Evolutionary conservation across 2,329 filamentous ascomycete genomes (phyloP).

Genomic region (Penicillium sp.): DNA sequence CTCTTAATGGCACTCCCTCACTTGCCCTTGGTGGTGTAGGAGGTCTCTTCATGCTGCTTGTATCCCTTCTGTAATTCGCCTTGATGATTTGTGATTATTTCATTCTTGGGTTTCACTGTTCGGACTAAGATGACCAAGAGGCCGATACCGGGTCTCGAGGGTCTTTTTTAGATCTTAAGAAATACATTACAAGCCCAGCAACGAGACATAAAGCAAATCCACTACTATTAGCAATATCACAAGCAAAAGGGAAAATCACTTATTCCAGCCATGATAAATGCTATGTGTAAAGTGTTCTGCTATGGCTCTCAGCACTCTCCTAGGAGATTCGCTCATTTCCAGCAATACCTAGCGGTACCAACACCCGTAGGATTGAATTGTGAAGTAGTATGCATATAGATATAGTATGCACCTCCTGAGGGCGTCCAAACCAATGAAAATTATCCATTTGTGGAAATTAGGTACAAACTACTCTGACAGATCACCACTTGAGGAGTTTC

Average conservation of each 20-base stretch:
- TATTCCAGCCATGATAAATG: background rate
- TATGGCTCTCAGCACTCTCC: background rate
- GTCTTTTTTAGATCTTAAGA: background rate
- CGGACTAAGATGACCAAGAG: background rate
- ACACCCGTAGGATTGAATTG: background rate
- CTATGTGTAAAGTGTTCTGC: background rate
- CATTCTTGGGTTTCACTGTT: background rate
- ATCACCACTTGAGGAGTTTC: no score
- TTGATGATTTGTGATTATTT: background rate
- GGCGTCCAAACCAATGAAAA: no score
- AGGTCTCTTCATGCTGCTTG: slow-evolving; percentile 28
- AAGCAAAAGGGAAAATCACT: background rate
- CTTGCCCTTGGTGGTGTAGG: slow-evolving; percentile 24
- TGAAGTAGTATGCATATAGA: no score
- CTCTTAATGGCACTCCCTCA: slow-evolving; percentile 22
- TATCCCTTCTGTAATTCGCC: slow-evolving; percentile 27
- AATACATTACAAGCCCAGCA: background rate
- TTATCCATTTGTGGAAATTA: no score
- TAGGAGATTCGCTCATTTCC: background rate
- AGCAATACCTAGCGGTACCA: background rate
- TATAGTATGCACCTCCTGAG: no score
- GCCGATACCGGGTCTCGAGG: background rate
- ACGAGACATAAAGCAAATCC: background rate
- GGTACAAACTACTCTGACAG: no score
- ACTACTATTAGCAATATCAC: background rate